Evolutionary conservation across 169 alveolate species (phyloP).

Genomic region (Prorocentrum cordatum): DNA sequence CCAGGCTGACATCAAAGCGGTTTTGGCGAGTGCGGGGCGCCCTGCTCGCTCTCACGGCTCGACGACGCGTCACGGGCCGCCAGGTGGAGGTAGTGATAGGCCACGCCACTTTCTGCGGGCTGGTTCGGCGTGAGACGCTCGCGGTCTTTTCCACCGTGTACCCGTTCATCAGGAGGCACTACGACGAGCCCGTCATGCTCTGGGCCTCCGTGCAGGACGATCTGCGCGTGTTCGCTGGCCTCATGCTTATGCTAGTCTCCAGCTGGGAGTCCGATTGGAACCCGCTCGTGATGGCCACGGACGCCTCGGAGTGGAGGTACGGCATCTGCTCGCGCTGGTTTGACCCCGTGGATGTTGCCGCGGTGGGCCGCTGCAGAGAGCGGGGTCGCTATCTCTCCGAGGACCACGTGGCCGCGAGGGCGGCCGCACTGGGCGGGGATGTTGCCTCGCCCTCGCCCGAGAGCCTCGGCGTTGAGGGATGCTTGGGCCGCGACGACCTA

Average conservation of each 20-base stretch:
- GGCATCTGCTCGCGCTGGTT: too few species aligned
- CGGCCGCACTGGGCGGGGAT: too few species aligned
- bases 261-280: conserved; percentile 17
- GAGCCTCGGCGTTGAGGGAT: too few species aligned
- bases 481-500: too few species aligned
- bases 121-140: background rate
- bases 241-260: background rate
- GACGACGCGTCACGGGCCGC: background rate
- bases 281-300: background rate
- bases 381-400: too few species aligned
- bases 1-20: too few species aligned
- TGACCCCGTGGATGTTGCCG: too few species aligned
- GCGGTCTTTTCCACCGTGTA: background rate
- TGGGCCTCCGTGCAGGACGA: background rate
- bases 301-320: background rate
- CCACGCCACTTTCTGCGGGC: background rate
- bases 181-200: background rate
- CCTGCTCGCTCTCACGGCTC: too few species aligned
- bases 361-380: background rate
- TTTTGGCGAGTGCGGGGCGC: too few species aligned
- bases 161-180: background rate
- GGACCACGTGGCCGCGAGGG: too few species aligned
- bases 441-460: too few species aligned
- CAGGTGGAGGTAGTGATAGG: background rate
- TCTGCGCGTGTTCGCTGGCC: background rate